Conservation (phyloP, 352 stramenopile species). For the Phytopythium boreale region DNA sequence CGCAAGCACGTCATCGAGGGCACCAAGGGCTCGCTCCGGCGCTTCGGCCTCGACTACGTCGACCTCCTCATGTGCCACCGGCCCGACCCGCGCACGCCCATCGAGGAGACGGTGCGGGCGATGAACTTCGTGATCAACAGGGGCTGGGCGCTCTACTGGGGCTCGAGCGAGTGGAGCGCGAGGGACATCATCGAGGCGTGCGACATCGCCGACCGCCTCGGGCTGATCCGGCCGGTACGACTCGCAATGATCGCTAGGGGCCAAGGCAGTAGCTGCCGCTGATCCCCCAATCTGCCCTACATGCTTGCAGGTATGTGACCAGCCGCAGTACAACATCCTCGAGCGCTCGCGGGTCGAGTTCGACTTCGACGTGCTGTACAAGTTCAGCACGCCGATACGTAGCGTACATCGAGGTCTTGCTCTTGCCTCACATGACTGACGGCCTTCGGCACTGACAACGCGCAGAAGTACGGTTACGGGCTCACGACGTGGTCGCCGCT, state of each 20-base stretch:
- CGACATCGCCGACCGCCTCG: slow-evolving; percentile 40
- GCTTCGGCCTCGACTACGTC: slow-evolving; percentile 43
- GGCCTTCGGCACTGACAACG: background rate
- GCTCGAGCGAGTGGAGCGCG: slow-evolving; percentile 52
- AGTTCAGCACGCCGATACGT: slow-evolving; percentile 9
- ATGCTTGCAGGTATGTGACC: slow-evolving; percentile 31
- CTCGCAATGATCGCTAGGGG: background rate
- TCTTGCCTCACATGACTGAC: background rate
- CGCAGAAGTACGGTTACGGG: slow-evolving; percentile 55
- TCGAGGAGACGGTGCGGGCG: slow-evolving; percentile 49
- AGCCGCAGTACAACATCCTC: slow-evolving; percentile 71
- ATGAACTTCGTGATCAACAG: slow-evolving; percentile 64
- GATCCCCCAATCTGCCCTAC: background rate
- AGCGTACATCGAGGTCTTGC: background rate
- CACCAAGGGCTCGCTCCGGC: slow-evolving; percentile 33
- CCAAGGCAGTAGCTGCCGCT: too few relatives aligned
- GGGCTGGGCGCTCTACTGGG: slow-evolving; percentile 43
- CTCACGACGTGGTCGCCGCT: slow-evolving; percentile 71
- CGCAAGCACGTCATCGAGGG: slow-evolving; percentile 40
- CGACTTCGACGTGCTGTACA: slow-evolving; percentile 53
- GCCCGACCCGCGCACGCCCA: slow-evolving; percentile 40
- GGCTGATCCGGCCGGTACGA: slow-evolving; percentile 28
- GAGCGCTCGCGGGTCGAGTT: slow-evolving; percentile 64
- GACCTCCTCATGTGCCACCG: slow-evolving; percentile 56
- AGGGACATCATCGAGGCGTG: slow-evolving; percentile 46